Conservation (phyloP, 805 yeast species). For the Candida hungchunana region DNA sequence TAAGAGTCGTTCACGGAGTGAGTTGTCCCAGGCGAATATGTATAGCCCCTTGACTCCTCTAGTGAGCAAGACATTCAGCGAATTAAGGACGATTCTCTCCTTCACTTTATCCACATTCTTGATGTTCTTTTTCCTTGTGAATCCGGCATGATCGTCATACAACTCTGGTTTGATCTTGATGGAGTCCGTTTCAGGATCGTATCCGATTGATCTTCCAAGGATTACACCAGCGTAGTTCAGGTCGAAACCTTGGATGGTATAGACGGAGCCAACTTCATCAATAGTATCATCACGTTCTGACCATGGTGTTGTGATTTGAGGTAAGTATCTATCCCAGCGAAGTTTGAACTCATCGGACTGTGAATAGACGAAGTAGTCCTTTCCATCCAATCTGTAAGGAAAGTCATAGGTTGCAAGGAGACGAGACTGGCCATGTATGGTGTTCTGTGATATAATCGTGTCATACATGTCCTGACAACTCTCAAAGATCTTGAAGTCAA, state of each 20-base stretch:
- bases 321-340: slow-evolving; percentile 44
- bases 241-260: slow-evolving; percentile 46
- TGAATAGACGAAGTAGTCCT: slow-evolving; percentile 41
- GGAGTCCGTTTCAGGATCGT: slow-evolving; percentile 32
- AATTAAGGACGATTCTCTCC: slow-evolving; percentile 38
- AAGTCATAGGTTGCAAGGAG: slow-evolving; percentile 42
- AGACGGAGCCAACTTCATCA: slow-evolving; percentile 45
- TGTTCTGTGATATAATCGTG: slow-evolving; percentile 28
- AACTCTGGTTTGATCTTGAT: slow-evolving; percentile 32
- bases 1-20: slow-evolving; percentile 31
- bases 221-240: slow-evolving; percentile 44
- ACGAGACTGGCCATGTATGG: slow-evolving; percentile 37
- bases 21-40: slow-evolving; percentile 39
- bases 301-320: slow-evolving; percentile 39
- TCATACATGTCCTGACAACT: slow-evolving; percentile 40
- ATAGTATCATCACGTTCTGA: slow-evolving; percentile 41
- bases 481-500: slow-evolving; percentile 37
- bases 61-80: slow-evolving; percentile 41
- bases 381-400: slow-evolving; percentile 42
- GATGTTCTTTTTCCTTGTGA: slow-evolving; percentile 38
- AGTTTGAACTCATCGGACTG: slow-evolving; percentile 37
- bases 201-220: slow-evolving; percentile 39
- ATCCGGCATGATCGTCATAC: slow-evolving; percentile 45
- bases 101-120: slow-evolving; percentile 33
- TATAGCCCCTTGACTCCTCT: slow-evolving; percentile 42